phyloP scores from a whole-genome alignment of 225 moss, liverwort and hornwort species.

The Ulota crispa region DNA sequence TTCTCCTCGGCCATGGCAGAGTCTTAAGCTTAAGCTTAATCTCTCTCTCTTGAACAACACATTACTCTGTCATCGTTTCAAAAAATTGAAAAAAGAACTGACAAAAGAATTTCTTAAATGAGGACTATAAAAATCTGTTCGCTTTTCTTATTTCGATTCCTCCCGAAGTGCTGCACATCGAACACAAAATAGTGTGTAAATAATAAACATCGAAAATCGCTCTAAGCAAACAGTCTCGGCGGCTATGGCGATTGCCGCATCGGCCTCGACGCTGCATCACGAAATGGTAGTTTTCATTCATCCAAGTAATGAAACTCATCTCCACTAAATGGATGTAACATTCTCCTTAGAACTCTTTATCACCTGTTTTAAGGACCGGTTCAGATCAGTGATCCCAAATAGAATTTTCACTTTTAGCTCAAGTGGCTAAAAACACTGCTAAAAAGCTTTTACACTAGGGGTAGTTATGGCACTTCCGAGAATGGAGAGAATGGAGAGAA shows the following conservation, averaged over 20 bases:
- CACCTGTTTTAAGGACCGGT: too few species aligned
- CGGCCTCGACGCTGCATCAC: not conserved
- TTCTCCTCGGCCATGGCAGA: slow-evolving; percentile 66
- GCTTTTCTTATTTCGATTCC: not conserved
- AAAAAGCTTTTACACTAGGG: too few species aligned
- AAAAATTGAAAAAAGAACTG: rapidly evolving
- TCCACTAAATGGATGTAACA: not conserved
- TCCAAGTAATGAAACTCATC: not conserved
- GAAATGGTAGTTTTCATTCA: slow-evolving; percentile 36
- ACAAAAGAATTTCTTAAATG: not conserved
- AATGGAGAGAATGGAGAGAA: too few species aligned
- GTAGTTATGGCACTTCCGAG: too few species aligned
- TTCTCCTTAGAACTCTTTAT: not conserved
- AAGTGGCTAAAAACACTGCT: too few species aligned
- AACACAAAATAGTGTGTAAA: not conserved
- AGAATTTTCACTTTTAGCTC: too few species aligned
- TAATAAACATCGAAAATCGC: not conserved
- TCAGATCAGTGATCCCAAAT: too few species aligned
- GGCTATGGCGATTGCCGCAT: not conserved
- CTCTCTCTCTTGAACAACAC: not conserved
- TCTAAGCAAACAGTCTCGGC: not conserved
- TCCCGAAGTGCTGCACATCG: not conserved
- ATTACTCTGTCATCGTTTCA: not conserved
- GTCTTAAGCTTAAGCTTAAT: not conserved
- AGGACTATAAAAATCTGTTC: not conserved